These are phyloP conservation scores for Coniophora puteana DNA, from an alignment of 1,284 basidiomycete species.

Conservation along the genomic window DNA sequence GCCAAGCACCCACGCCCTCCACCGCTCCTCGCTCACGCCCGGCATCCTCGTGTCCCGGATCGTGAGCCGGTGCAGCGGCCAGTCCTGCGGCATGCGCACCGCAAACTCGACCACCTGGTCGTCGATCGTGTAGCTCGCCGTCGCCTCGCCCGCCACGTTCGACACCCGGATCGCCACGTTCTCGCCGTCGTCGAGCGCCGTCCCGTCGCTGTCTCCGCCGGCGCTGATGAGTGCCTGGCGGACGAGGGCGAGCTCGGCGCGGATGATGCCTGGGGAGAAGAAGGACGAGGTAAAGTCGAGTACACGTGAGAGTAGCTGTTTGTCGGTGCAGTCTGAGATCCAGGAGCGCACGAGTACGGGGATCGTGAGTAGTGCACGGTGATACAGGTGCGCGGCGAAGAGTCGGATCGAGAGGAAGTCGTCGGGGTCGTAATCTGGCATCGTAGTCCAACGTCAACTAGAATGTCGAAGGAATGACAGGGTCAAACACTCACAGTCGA, in stretches of 20 bases:
- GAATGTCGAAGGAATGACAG: too few relatives aligned
- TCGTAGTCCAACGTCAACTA: too few relatives aligned
- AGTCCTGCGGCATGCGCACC: conserved; percentile 85
- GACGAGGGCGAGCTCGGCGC: conserved; percentile 77
- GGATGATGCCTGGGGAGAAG: conserved; percentile 90
- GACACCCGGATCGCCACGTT: conserved; percentile 79
- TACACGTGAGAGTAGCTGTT: conserved; percentile 77
- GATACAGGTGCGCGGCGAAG: conserved; percentile 87
- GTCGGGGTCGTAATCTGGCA: conserved; percentile 61
- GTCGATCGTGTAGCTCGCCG: conserved; percentile 84
- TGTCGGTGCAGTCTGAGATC: conserved; percentile 87
- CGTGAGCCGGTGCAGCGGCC: conserved; percentile 88
- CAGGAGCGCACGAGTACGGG: conserved; percentile 84
- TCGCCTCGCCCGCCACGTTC: conserved; percentile 68
- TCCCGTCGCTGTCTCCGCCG: conserved; percentile 50
- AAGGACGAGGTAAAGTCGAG: conserved; percentile 79
- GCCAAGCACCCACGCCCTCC: conserved; percentile 93
- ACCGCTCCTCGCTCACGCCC: conserved; percentile 87
- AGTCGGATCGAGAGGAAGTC: conserved; percentile 57
- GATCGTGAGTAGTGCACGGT: conserved; percentile 76
- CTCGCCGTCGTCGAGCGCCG: conserved; percentile 72
- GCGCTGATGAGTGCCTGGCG: too few relatives aligned
- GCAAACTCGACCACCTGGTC: conserved; percentile 94
- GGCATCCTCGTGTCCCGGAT: conserved; percentile 83
- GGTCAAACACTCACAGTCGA: conserved; percentile 60